Base-by-base conservation (phyloP, 2,329 filamentous ascomycete species). In the Pyricularia grisea region DNA sequence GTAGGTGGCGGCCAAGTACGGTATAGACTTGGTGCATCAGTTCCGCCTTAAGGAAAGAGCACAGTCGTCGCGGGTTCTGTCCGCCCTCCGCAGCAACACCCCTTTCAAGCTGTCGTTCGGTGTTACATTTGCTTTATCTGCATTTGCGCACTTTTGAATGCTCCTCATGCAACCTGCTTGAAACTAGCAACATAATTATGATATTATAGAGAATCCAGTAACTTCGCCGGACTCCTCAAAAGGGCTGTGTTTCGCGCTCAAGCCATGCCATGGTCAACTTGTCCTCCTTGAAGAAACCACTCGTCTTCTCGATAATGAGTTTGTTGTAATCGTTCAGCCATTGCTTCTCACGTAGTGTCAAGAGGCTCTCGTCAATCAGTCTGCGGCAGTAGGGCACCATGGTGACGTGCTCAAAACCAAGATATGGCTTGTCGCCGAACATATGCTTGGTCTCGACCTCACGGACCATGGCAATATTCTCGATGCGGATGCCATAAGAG, bases 321-420 rank as follows among this genome's bases (percentile, higher is more conserved):
- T 84, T 81, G 77, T 97, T 92, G 77, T 97, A 97, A 61, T 88
- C 84, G 75, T 98, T 97, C 73, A 99, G 81, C 92, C 94, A 99
- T 71, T 86, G 80, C 81, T 90, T 92, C 81, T 99, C 95, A 14
- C 82, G 83, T 4, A 83, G 81, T 0, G 89, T 93, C 73, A 99
- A 80, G 42, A 97, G 82, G 67, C 77, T 83, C 68, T 85, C 81
- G 74, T 98, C 92, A 72, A 97, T 93, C 72, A 99, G 82, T 71
- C 93, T 97, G 71, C 89, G 87, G 80, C 94, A 97, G 80, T 97
- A 93, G 0, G 95, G 95, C 23, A 94, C 93, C 93, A 99, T 93
- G 0, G 95, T 99, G 72, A 98, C 93, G 78, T 97, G 92, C 81
- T 99, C 94, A 74, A 99, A 99, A 3, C 94, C 93, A 50, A 98